phyloP scores from a whole-genome alignment of 345 rosid genomes.

The Corchorus olitorius region DNA sequence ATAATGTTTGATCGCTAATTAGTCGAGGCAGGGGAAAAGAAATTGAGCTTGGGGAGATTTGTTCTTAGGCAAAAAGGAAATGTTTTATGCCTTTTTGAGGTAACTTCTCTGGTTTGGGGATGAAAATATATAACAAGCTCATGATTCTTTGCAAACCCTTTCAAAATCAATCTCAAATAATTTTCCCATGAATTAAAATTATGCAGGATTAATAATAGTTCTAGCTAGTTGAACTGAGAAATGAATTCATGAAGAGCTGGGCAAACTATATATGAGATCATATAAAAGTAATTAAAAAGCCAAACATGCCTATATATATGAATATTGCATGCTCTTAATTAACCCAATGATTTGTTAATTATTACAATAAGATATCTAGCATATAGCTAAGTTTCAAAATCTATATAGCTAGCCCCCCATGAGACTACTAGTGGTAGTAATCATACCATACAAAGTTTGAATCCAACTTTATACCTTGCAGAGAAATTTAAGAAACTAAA shows the following conservation, averaged over 20 bases:
- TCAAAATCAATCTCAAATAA: neutral
- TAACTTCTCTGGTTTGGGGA: too few relatives aligned
- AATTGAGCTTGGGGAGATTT: too few relatives aligned
- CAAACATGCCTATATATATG: neutral
- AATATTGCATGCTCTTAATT: neutral
- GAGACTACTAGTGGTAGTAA: conserved; percentile 29
- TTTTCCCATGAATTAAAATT: neutral
- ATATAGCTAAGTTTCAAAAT: neutral
- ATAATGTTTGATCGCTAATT: too few relatives aligned
- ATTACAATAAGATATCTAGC: neutral
- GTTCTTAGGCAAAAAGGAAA: too few relatives aligned
- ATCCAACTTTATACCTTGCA: conserved; percentile 18
- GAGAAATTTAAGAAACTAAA: neutral
- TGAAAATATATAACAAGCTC: too few relatives aligned
- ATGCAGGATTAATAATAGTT: neutral
- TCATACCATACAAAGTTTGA: conserved; percentile 23
- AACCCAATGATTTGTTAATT: neutral
- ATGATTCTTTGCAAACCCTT: neutral
- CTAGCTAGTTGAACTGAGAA: neutral
- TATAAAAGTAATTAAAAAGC: neutral
- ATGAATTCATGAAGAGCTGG: neutral
- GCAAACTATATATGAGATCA: neutral
- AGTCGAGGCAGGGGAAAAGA: too few relatives aligned
- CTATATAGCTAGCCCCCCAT: neutral
- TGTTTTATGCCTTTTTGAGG: too few relatives aligned